phyloP scores from a whole-genome alignment of 2,329 filamentous ascomycete genomes.

The Aureobasidium sp. region DNA sequence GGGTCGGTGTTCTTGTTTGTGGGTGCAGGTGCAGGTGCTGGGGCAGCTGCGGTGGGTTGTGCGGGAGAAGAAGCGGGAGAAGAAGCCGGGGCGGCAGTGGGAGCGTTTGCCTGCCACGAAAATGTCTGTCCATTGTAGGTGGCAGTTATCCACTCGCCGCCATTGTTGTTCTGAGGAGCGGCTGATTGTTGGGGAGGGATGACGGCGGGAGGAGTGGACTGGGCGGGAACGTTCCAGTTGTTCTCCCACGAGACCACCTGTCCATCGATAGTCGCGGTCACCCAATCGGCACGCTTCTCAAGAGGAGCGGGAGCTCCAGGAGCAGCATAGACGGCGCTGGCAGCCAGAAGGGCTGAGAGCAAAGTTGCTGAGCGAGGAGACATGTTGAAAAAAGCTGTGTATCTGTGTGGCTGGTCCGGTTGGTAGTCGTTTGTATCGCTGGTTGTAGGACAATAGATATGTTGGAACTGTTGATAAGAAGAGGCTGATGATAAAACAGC shows the following conservation, averaged over 20 bases:
- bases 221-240: conserved; percentile 5
- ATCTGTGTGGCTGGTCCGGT: neutral
- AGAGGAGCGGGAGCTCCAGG: neutral
- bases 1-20: conserved; percentile 14
- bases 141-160: neutral
- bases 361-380: neutral
- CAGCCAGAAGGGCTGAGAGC: neutral
- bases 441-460: neutral
- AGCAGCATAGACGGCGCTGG: neutral
- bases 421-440: neutral
- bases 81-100: conserved; percentile 2
- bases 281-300: conserved; percentile 37
- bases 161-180: neutral
- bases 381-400: neutral
- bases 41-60: neutral
- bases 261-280: neutral
- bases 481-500: neutral
- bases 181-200: neutral
- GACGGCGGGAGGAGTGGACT: neutral
- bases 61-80: neutral
- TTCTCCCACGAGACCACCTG: neutral
- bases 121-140: neutral
- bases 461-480: neutral
- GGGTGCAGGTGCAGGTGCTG: conserved; percentile 14
- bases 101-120: neutral